Conservation (phyloP, 495 filamentous ascomycete species). For the Penicillium turbatum region DNA sequence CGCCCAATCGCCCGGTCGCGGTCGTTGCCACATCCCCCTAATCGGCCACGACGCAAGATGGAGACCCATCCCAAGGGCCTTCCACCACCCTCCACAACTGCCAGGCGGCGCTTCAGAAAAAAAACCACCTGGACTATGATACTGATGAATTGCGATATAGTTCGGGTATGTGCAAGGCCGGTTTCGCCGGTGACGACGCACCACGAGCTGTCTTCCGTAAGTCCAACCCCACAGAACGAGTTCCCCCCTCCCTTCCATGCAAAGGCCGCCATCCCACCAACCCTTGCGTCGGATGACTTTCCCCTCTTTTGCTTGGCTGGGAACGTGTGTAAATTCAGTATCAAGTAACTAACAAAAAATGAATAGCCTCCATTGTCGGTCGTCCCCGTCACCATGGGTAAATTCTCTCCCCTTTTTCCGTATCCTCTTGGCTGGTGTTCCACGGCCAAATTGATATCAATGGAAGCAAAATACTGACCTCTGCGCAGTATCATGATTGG, state of each 20-base stretch:
- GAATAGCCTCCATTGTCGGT: constrained; percentile 93
- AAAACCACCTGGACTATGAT: constrained; percentile 11
- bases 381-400: constrained; percentile 99
- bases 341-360: constrained; percentile 4
- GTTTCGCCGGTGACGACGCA: constrained; percentile 99
- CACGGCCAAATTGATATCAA: background rate
- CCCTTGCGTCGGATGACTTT: constrained; percentile 29
- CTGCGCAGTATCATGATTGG: constrained; percentile 95
- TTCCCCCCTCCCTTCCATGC: constrained; percentile 15
- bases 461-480: constrained; percentile 22
- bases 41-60: constrained; percentile 15
- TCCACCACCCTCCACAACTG: constrained; percentile 6
- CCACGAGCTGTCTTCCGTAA: constrained; percentile 99
- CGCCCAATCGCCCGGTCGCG: constrained; percentile 28
- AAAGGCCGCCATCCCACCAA: constrained; percentile 16
- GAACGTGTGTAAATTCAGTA: background rate
- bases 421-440: constrained; percentile 14
- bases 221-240: constrained; percentile 45
- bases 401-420: constrained; percentile 35
- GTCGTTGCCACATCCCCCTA: constrained; percentile 18
- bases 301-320: background rate
- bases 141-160: constrained; percentile 58
- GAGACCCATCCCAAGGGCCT: constrained; percentile 16
- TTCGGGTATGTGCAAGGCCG: constrained; percentile 99
- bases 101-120: background rate